A percentile compares a stretch with the other conserved stretches of the same genome.
Evolutionary conservation across 306 rosid species (phyloP).

Genomic region (Quercus dentata): DNA sequence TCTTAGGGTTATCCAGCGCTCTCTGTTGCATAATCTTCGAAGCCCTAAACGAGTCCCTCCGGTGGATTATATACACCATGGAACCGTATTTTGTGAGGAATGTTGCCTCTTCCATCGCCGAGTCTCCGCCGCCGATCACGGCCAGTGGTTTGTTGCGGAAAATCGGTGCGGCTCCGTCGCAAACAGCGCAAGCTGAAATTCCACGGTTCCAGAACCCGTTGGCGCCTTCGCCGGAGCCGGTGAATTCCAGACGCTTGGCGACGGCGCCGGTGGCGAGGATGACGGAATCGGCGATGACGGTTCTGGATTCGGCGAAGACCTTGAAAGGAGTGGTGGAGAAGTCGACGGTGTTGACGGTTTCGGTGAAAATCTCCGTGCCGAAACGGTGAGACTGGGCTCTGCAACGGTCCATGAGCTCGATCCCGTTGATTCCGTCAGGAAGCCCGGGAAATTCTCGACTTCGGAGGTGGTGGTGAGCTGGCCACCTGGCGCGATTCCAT

Average conservation of each 20-base stretch:
- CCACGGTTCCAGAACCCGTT: constrained; percentile 82
- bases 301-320: constrained; percentile 49
- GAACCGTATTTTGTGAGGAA: constrained; percentile 85
- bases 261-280: constrained; percentile 88
- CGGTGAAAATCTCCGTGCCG: constrained; percentile 77
- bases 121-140: constrained; percentile 86
- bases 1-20: constrained; percentile 57
- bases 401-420: constrained; percentile 75
- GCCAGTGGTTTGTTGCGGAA: constrained; percentile 71
- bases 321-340: constrained; percentile 62
- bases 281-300: constrained; percentile 55
- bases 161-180: constrained; percentile 90
- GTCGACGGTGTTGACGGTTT: constrained; percentile 70
- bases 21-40: constrained; percentile 88
- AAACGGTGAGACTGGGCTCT: constrained; percentile 65
- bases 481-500: constrained; percentile 84
- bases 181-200: constrained; percentile 81
- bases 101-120: constrained; percentile 90
- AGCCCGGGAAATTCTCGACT: constrained; percentile 88
- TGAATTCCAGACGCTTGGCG: constrained; percentile 61
- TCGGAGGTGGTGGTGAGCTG: constrained; percentile 92
- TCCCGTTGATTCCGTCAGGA: constrained; percentile 65
- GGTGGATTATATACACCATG: constrained; percentile 63
- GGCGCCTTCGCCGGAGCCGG: constrained; percentile 63
- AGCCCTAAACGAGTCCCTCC: constrained; percentile 74